Evolutionary conservation across 2,329 filamentous ascomycete species (phyloP), one percentile per base, ranked within the genome.

Genomic region (Curvularia sp.): DNA sequence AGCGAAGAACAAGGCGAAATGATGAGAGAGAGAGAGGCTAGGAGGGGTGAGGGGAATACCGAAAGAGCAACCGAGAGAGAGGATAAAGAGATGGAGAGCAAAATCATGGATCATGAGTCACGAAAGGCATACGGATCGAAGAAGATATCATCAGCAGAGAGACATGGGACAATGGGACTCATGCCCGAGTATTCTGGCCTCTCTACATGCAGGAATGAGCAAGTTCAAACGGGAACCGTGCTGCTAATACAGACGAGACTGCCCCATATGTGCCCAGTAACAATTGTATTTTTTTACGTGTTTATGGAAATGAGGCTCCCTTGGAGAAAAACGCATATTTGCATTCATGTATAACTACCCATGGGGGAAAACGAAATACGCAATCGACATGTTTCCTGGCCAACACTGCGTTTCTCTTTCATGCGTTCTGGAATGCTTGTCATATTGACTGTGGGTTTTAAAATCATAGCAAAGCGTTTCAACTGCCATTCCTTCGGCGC

Each of bases 1-100:
- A 15, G 69, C 71, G 53, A 76, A 75, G 64, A 73, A 72, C 48
- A 76, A 76, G 64, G 73, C 74, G 39, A 76, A 76, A 58, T 75
- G 70, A 76, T n/a, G 28, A 13, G 15, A 9, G 22, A 2, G 1
- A 24, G 22, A 24, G 22, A 24, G 22, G 22, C 22, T 33, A 4
- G 22, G 4, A 28, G 22, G 4, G 5, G 43, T 8, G n/a, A 18
- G 22, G 30, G 7, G 2, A 20, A 20, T 12, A 2, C 15, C 4
- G 33, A 18, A 3, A 24, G 1, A 8, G 9, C 12, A 2, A 28
- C 18, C 12, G 22, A 15, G 42, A 7, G 38, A 8, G 46, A 43
- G 15, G 15, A 10, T 18, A 18, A 18, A 5, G 26, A 13, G 53
- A 9, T 15, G n/a, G 28, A 15, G 28, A 8, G 10, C 39, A n/a